Base-by-base conservation (phyloP, 306 rosid genomes). In the Cucumis melo region DNA sequence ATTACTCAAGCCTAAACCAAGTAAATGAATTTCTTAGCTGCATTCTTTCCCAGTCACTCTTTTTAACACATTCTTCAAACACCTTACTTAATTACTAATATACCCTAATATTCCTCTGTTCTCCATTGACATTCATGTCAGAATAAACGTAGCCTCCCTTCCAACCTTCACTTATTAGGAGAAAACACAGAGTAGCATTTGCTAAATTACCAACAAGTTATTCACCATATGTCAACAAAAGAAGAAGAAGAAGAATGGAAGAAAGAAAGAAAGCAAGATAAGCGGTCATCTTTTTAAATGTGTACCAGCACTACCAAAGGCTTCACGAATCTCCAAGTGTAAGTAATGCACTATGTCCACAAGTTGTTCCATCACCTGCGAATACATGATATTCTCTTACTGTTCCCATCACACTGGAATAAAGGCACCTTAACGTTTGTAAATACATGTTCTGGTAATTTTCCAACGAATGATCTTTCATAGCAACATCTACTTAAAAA, bases 361-460 rank as follows among this genome's bases (percentile, higher is more conserved):
- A 55, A 95, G 93, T 82, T 92, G 90, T 88, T 95, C 97, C 99
- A 95, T 95, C 81, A 92, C 92, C 99, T 95, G 91, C 32, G 84
- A 74, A 84, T 77, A 81, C 77, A 85, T 77, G 65, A 59, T 84
- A 75, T 75, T 63, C 78, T 38, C 51, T 9, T 27, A 81, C 70
- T 81, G 64, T 21, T 66, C 57, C 75, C 14, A 65, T 9, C 16
- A 44, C 60, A 55, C 78, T 32, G 59, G 14, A 44, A 48, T 15
- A 41, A 61, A 44, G n/a, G 5, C 19, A 61, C 34, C 32, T 64
- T 29, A 60, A 79, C 8, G 50, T 72, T 51, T 73, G 14, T 48
- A 73, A 29, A 15, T 29, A 29, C 39, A 73, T 73, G 23, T 1
- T 44, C 46, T 29, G 15, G 44, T 19, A 51, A 51, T 5, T 73